A percentile compares a stretch with the other conserved stretches of the same genome.
phyloP scores from a whole-genome alignment of 306 rosid species.

The Sicyos edulis region DNA sequence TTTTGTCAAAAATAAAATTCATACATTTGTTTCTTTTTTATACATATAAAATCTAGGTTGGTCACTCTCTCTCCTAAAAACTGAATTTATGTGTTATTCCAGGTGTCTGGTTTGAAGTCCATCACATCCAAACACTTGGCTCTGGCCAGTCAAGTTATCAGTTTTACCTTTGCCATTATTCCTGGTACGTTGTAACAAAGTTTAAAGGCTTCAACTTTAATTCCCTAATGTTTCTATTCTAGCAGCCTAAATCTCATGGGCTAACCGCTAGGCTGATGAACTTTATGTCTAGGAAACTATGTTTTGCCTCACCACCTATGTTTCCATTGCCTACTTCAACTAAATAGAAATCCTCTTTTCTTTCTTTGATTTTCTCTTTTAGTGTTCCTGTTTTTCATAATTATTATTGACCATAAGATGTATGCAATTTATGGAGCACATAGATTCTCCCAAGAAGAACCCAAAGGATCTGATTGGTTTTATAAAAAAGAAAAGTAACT shows the following conservation, averaged over 20 bases:
- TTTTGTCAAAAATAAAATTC: no score
- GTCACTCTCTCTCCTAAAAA: slow-evolving; percentile 27
- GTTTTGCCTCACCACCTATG: neutral
- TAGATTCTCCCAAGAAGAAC: slow-evolving; percentile 5
- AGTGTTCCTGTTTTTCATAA: neutral
- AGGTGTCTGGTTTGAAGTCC: slow-evolving; percentile 99
- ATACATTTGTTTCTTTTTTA: no score
- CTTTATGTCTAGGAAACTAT: neutral
- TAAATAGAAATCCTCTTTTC: neutral
- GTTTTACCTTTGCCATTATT: slow-evolving; percentile 68
- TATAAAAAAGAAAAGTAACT: neutral
- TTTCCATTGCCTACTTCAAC: slow-evolving; percentile 7
- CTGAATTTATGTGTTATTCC: slow-evolving; percentile 26
- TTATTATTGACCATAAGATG: neutral
- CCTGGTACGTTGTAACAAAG: slow-evolving; percentile 60
- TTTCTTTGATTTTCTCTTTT: neutral
- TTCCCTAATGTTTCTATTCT: slow-evolving; percentile 8
- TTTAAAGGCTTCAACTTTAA: neutral
- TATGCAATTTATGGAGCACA: neutral
- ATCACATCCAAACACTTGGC: slow-evolving; percentile 97
- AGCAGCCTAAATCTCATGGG: slow-evolving; percentile 12
- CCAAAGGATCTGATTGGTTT: slow-evolving; percentile 9
- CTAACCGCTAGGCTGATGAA: neutral
- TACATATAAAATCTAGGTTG: neutral
- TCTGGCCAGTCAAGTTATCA: slow-evolving; percentile 97